Evolutionary conservation across 108 stramenopile genomes (phyloP), one percentile per base, ranked within the genome.

Genomic region (Fistulifera pelliculosa): DNA sequence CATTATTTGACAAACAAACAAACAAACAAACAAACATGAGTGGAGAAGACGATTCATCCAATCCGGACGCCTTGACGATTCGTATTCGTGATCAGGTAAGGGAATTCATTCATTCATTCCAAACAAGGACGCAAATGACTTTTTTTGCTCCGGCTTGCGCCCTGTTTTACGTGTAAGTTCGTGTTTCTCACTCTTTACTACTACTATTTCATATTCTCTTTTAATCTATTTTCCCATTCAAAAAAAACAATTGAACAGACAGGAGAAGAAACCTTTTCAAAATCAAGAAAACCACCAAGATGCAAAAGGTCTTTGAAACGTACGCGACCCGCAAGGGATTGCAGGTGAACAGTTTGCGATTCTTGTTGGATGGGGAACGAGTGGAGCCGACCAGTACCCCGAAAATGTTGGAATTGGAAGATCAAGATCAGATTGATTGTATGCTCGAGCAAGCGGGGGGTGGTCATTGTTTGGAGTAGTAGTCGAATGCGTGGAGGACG

Each of bases 191-290:
- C 40, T 13, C 11, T 41, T 41, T 14, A 14, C 14, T 41, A 14
- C 40, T 13, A 14, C 40, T 41, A 13, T 11, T 41, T 13, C 40
- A 11, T 13, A 13, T 14, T 41, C 12, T 11, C 40, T 11, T 41
- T 14, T 13, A 13, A 41, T 13, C 14, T 41, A 14, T 13, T 41
- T 41, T 41, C 11, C 14, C 11, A 13, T 41, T 13, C 14, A 41
- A 41, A 41, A 41, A 41, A 41, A 14, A 13, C 40, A 13, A 14
- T 45, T 25, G n/a, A 42, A 39, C 89, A 91, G 94, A 79, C 27
- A 93, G 96, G 42, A 91, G 94, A 58, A 90, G 93, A 65, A 96
- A 91, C 0, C 90, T 81, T 58, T 98, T 96, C 83, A 98, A 96
- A 73, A 92, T 98, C 75, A 98, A 98, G 66, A 94, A 81, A 69